A percentile compares a stretch with the other conserved stretches of the same genome.
These are phyloP conservation scores for Paraurostyla sp. DNA, from an alignment of 73 alveolate species.

Conservation along the genomic window DNA sequence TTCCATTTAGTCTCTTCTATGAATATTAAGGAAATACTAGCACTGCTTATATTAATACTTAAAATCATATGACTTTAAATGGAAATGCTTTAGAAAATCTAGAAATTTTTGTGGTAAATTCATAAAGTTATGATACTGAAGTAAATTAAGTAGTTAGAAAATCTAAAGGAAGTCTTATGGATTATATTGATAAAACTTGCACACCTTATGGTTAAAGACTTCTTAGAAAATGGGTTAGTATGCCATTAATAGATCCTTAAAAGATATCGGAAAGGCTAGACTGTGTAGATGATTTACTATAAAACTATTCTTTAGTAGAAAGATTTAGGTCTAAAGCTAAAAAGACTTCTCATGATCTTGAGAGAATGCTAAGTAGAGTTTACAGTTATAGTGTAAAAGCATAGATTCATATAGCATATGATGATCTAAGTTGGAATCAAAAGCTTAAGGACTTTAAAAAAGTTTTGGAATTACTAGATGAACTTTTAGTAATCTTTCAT, in stretches of 20 bases:
- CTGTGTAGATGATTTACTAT: not conserved
- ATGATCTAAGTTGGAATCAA: constrained; percentile 46
- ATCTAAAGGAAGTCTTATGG: constrained; percentile 53
- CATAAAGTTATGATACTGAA: constrained; percentile 52
- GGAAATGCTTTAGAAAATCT: constrained; percentile 84
- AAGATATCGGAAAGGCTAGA: not conserved
- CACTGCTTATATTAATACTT: constrained; percentile 13
- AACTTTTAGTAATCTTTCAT: not conserved
- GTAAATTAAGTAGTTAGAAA: constrained; percentile 43
- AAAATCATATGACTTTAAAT: constrained; percentile 66
- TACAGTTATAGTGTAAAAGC: constrained; percentile 1
- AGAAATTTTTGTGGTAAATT: constrained; percentile 84
- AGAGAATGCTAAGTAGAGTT: constrained; percentile 6
- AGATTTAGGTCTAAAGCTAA: constrained; percentile 1
- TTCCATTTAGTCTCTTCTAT: constrained; percentile 35
- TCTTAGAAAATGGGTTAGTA: constrained; percentile 35
- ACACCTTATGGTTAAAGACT: constrained; percentile 50
- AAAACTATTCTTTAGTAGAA: not conserved
- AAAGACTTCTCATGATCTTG: constrained; percentile 6
- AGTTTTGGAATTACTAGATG: constrained; percentile 8
- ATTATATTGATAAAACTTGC: constrained; percentile 22
- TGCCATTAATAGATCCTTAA: constrained; percentile 21
- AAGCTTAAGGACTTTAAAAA: constrained; percentile 33
- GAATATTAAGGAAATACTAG: not conserved
- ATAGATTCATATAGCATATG: not conserved